Evolutionary conservation across 305 asterid genomes (phyloP), one percentile per base, ranked within the genome.

Genomic region (Solanum chacoense): DNA sequence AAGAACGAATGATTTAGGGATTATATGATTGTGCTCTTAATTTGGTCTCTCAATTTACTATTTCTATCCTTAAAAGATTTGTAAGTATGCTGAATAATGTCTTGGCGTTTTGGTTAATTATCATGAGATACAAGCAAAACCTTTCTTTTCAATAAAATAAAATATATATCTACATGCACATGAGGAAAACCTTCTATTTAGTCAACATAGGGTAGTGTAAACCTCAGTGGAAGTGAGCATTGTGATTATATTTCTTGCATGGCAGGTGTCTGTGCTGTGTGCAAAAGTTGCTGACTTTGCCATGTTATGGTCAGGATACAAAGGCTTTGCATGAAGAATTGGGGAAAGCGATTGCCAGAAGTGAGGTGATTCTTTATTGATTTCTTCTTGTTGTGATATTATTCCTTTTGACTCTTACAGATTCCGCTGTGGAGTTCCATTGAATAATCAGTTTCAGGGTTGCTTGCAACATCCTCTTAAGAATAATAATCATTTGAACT

Each of bases 291-390:
- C 93, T 97, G 90, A 95, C 93, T 90, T 93, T 91, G 92, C 92
- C 89, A 92, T 92, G 91, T 91, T 83, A 79, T 93, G 93, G 85
- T 89, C 93, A 96, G 99, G 98, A 96, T 88, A 89, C 98, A 28
- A 94, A 92, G 80, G 94, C 92, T 90, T 93, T 97, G 90, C 90
- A 89, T 91, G 96, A 94, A 87, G 94, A 93, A 50, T 88, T 96
- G 97, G 91, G 90, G 89, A 94, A 92, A 88, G 98, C 96, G 88
- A 94, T 97, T 86, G 92, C 94, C 87, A 94, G 94, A 92, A 93
- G 95, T 45, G 94, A 95, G 99, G 99, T 97, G 93, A 89, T 65
- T 75, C 29, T 63, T 86, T 67, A 37, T 76, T 50, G 26, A 85
- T 37, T 50, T 89, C 59, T 84, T 77, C 77, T 42, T 75, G 40